Base-by-base conservation (phyloP, 331 rosid species). In the Malus hybrid region DNA sequence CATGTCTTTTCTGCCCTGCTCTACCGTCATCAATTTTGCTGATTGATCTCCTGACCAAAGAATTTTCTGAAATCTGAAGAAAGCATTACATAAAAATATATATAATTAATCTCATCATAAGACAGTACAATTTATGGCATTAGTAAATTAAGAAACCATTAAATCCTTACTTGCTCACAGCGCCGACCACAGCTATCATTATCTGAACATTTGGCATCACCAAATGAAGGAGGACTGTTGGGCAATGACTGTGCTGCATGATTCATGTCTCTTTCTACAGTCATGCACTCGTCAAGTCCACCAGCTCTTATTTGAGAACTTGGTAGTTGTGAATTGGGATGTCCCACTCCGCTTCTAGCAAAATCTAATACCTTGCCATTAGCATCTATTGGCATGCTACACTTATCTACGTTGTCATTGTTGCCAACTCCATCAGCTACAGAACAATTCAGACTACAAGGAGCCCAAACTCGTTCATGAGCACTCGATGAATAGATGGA, bases 201-300 rank as follows among this genome's bases (percentile, higher is more conserved):
- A 33, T 93, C 91, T 20, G 96, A 91, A 54, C 86, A 90, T 78
- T 86, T 93, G 54, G 84, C 81, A 72, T 90, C 88, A 56, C 92
- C 87, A 81, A 86, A 87, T 3, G 84, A 74, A 66, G 93, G 92
- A 73, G 96, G 90, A 78, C 95, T 90, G 62, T 71, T 83, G 1
- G 79, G 84, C 31, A 85, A 76, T 34, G 88, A 80, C 65, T 83
- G 96, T 7, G 76, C 79, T 67, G 57, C 75, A 60, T 78, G 89
- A 71, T 83, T 87, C 64, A 76, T 74, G 50, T 86, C 88, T 82
- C 84, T 77, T 78, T 85, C 93, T 52, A 77, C 8, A 48, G 54
- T 74, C 10, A 34, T 78, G 65, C 54, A 48, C 61, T 76, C 86
- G 34, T 70, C 84, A 10, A 15, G 52, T 50, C 29, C 73, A 79